These are phyloP conservation scores for Calycina herbarum DNA, from an alignment of 2,329 filamentous ascomycete genomes.

Conservation along the genomic window DNA sequence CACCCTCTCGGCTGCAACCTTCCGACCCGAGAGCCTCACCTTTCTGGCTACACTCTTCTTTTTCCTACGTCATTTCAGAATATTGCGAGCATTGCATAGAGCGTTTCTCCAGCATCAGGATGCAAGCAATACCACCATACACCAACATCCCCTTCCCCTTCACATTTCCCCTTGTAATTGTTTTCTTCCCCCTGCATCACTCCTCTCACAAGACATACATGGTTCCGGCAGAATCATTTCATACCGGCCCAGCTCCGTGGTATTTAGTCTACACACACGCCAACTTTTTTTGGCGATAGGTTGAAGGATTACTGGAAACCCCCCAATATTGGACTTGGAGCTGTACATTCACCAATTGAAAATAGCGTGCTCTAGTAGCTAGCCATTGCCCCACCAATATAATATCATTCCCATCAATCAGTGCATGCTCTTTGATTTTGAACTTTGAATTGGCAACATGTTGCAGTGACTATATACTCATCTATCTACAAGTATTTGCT, in stretches of 20 bases:
- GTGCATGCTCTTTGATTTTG: not conserved
- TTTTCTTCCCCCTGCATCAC: conserved; percentile 3
- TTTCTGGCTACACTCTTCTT: conserved; percentile 3
- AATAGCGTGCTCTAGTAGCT: not conserved
- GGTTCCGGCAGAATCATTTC: not conserved
- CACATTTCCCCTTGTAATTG: not conserved
- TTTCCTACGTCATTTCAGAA: conserved; percentile 26
- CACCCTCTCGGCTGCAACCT: conserved; percentile 1
- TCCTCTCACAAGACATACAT: conserved; percentile 3
- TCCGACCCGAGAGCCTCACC: conserved; percentile 1
- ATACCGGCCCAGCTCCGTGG: not conserved
- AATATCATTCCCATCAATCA: not conserved
- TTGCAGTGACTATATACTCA: no score
- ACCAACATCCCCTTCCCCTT: not conserved
- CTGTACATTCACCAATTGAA: not conserved
- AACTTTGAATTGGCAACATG: not conserved
- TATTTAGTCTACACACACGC: not conserved
- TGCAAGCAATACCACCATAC: not conserved
- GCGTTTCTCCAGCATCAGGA: conserved; percentile 5
- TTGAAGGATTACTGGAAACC: conserved; percentile 6
- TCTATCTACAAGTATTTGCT: no score
- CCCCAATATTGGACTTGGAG: conserved; percentile 2
- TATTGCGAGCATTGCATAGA: conserved; percentile 26
- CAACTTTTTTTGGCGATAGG: not conserved
- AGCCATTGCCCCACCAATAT: not conserved